Evolutionary conservation across 2,329 filamentous ascomycete species (phyloP).

Genomic region (Alternaria sp.): DNA sequence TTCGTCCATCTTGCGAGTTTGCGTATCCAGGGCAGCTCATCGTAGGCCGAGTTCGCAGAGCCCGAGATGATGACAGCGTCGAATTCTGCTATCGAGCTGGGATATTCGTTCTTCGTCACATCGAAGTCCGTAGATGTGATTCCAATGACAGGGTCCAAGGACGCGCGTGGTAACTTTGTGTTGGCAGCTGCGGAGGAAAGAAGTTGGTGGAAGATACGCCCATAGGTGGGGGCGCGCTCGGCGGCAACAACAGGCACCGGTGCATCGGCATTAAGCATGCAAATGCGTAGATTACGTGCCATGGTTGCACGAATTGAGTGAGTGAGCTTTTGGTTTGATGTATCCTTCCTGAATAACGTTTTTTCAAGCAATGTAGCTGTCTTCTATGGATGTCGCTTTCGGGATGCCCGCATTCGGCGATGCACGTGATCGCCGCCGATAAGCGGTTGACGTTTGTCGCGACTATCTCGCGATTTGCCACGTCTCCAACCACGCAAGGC

Average conservation of each 20-base stretch:
- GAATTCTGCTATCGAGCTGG: conserved; percentile 33
- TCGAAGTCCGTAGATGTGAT: conserved; percentile 47
- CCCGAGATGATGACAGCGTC: conserved; percentile 52
- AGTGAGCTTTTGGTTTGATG: neutral
- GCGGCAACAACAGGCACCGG: conserved; percentile 33
- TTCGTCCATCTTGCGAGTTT: conserved; percentile 38
- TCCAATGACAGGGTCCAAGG: neutral
- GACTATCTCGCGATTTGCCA: neutral
- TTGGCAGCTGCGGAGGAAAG: conserved; percentile 23
- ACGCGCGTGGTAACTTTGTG: neutral
- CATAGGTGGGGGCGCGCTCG: conserved; percentile 31
- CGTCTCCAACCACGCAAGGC: neutral
- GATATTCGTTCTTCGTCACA: conserved; percentile 46
- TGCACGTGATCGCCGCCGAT: conserved; percentile 11
- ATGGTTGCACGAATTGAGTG: neutral
- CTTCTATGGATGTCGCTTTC: neutral
- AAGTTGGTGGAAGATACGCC: conserved; percentile 37
- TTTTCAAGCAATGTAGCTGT: neutral
- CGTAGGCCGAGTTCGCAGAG: conserved; percentile 43
- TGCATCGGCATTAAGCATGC: conserved; percentile 41
- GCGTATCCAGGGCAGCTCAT: conserved; percentile 35
- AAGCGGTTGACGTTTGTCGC: conserved; percentile 5
- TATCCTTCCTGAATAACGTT: neutral
- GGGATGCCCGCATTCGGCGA: conserved; percentile 2
- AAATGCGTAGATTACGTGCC: conserved; percentile 18